Percentiles rank a stretch among this genome's conserved stretches.
Conservation (phyloP, 169 alveolate genomes). For the Plasmodium knowlesi region DNA sequence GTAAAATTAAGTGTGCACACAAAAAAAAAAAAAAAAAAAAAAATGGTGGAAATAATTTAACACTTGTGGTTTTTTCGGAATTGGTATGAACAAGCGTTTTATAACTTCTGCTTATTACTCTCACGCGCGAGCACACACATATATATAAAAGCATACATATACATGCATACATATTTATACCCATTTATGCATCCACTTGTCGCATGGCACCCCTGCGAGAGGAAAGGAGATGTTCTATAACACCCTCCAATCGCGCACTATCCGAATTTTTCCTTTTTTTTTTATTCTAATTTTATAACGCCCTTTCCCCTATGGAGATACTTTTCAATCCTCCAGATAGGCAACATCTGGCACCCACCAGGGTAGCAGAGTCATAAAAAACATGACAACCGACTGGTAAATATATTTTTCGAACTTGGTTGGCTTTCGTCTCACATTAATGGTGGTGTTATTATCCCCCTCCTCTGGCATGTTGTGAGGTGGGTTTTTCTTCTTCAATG, state of each 20-base stretch:
- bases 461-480: conserved; percentile 11
- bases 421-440: conserved; percentile 63
- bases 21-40: background rate
- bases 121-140: background rate
- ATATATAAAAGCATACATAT: background rate
- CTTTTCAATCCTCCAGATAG: conserved; percentile 78
- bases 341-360: conserved; percentile 88
- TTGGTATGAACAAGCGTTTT: background rate
- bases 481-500: background rate
- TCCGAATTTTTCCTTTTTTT: background rate
- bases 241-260: background rate
- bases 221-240: background rate
- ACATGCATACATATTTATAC: background rate
- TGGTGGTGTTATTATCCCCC: background rate
- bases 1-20: background rate
- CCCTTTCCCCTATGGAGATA: background rate
- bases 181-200: background rate
- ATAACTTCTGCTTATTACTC: background rate
- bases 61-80: background rate
- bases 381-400: conserved; percentile 82
- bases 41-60: background rate
- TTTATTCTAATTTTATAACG: background rate
- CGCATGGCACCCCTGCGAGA: background rate
- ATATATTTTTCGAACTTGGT: conserved; percentile 74
- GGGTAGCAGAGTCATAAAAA: conserved; percentile 81